Evolutionary conservation across 164 flowering plant species (phyloP).

Genomic region (Vitis vinifera): ASM3070453v1 NC_081811.1:27958501-27959000

Average conservation of each 20-base stretch:
- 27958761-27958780: constrained; percentile 23
- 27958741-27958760: not conserved
- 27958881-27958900: constrained; percentile 92
- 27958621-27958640: no score
- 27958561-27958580: no score
- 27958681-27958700: no score
- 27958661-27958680: no score
- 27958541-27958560: no score
- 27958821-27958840: constrained; percentile 63
- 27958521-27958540: no score
- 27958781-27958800: constrained; percentile 16
- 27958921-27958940: constrained; percentile 85
- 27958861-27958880: constrained; percentile 91
- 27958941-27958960: constrained; percentile 73
- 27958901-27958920: constrained; percentile 62
- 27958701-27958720: not conserved
- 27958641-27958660: no score
- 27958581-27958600: no score
- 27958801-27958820: constrained; percentile 1
- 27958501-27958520: no score
- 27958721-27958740: not conserved
- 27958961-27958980: constrained; percentile 51
- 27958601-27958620: no score
- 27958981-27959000: constrained; percentile 18
- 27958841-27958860: constrained; percentile 58